These are phyloP conservation scores for Hansenula sp. DNA, from an alignment of 1,139 yeast genomes.

Conservation along the genomic window DNA sequence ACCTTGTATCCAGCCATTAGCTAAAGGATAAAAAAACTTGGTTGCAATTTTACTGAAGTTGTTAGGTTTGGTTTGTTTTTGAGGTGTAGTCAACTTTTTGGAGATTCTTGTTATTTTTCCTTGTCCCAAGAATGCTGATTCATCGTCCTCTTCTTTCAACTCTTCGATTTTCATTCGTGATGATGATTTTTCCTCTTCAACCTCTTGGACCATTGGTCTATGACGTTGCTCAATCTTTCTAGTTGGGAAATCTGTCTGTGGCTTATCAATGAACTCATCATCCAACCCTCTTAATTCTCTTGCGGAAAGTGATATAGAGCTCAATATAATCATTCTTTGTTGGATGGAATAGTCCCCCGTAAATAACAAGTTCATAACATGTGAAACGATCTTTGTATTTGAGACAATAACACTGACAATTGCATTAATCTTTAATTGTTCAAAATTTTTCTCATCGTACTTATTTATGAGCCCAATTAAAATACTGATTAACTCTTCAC, in stretches of 20 bases:
- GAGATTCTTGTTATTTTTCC: conserved; percentile 28
- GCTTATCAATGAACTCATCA: conserved; percentile 38
- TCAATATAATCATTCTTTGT: conserved; percentile 53
- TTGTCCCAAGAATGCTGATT: conserved; percentile 2
- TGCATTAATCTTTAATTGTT: conserved; percentile 50
- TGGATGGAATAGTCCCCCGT: conserved; percentile 68
- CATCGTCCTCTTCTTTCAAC: conserved; percentile 5
- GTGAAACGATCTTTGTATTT: conserved; percentile 36
- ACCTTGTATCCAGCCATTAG: conserved; percentile 34
- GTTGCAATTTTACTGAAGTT: conserved; percentile 28
- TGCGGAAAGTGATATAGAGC: conserved; percentile 55
- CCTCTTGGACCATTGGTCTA: conserved; percentile 12
- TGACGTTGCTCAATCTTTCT: conserved; percentile 24
- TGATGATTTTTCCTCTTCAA: conserved; percentile 2
- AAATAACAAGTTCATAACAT: conserved; percentile 41
- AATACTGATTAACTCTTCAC: conserved; percentile 40
- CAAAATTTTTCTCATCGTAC: conserved; percentile 50
- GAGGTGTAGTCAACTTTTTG: conserved; percentile 22
- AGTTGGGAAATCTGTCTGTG: conserved; percentile 30
- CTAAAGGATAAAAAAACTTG: conserved; percentile 33
- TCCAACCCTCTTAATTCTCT: conserved; percentile 60
- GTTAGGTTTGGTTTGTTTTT: conserved; percentile 19
- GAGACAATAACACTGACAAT: conserved; percentile 53
- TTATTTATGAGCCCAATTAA: conserved; percentile 44
- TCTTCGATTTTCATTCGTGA: conserved; percentile 11